Evolutionary conservation across 169 alveolate species (phyloP).

Genomic region (Blepharisma undulans): DNA sequence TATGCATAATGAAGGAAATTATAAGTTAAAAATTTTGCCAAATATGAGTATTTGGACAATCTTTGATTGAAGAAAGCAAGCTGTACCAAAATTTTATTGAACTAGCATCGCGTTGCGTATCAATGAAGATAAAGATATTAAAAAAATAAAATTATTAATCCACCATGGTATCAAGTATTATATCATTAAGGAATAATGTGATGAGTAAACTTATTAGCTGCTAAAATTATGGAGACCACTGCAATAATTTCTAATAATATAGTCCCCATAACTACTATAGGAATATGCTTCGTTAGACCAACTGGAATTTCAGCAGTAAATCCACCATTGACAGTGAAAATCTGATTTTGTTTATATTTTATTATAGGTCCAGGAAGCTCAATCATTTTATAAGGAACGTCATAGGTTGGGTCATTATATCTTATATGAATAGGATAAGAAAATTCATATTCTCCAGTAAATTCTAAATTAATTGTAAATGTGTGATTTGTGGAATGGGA

Average conservation of each 20-base stretch:
- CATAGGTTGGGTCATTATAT: background rate
- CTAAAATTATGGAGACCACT: background rate
- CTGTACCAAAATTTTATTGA: no score
- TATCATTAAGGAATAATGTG: background rate
- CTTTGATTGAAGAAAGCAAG: no score
- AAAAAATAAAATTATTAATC: no score
- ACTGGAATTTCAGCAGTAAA: background rate
- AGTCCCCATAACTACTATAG: background rate
- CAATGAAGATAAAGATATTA: no score
- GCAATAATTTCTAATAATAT: background rate
- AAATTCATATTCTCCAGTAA: background rate
- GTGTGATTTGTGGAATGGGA: background rate
- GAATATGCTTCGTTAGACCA: background rate
- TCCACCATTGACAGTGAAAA: background rate
- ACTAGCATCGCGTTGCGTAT: no score
- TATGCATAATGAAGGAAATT: no score
- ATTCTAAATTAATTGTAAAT: background rate
- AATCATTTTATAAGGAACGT: background rate
- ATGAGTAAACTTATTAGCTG: background rate
- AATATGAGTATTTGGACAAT: no score
- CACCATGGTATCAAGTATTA: background rate
- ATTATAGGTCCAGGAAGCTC: background rate
- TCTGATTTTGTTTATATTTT: background rate
- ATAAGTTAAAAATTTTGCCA: no score
- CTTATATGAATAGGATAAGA: conserved; percentile 18